A percentile compares a stretch with the other conserved stretches of the same genome.
These are phyloP conservation scores for Dalbergia oliveri DNA, from an alignment of 306 rosid species.

Conservation along the genomic window DNA sequence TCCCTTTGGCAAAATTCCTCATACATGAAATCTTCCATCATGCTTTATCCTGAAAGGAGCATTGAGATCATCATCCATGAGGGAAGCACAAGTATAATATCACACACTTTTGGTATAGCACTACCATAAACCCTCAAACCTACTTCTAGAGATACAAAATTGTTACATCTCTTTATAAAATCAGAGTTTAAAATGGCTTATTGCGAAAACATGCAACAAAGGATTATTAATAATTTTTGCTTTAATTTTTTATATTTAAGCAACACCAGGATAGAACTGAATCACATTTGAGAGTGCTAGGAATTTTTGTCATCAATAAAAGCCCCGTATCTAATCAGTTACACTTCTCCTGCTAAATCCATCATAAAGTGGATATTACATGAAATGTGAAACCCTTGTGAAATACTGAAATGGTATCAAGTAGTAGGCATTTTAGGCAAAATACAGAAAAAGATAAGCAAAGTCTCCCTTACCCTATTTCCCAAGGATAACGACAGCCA, in stretches of 20 bases:
- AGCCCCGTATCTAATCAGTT: conserved; percentile 2
- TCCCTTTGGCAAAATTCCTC: no score
- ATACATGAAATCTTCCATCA: conserved; percentile 87
- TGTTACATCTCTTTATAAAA: background rate
- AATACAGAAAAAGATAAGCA: conserved; percentile 11
- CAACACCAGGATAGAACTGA: conserved; percentile 10
- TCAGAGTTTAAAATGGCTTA: conserved; percentile 13
- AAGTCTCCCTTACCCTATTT: conserved; percentile 72
- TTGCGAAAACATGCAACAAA: background rate
- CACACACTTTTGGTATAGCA: conserved; percentile 2
- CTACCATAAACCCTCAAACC: conserved; percentile 6
- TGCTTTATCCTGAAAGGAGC: conserved; percentile 79
- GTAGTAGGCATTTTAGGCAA: background rate
- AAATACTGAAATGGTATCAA: conserved; percentile 11
- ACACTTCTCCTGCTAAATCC: conserved; percentile 19
- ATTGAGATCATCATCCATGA: conserved; percentile 32
- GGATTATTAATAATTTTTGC: no score
- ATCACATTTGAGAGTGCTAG: conserved; percentile 38
- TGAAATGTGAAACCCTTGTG: background rate
- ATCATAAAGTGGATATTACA: conserved; percentile 29
- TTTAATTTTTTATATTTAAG: background rate
- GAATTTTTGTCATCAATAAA: conserved; percentile 13
- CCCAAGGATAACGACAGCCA: conserved; percentile 92
- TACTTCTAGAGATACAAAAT: conserved; percentile 25
- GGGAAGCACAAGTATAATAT: conserved; percentile 28